Evolutionary conservation across 805 yeast genomes (phyloP).

Genomic region (Soucietia sequanensis): DNA sequence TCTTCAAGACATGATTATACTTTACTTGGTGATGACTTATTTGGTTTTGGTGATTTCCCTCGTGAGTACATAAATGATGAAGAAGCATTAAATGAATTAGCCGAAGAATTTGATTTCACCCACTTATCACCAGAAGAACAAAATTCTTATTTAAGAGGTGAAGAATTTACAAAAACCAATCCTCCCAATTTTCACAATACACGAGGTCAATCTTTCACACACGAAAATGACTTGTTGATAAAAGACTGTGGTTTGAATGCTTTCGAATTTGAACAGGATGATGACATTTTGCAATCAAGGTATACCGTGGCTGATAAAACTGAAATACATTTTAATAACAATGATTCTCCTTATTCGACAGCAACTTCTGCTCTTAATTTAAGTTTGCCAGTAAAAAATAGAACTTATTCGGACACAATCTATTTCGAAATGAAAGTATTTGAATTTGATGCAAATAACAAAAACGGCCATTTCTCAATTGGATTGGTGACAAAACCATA

Average conservation of each 20-base stretch:
- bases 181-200: slow-evolving; percentile 32
- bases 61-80: slow-evolving; percentile 41
- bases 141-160: slow-evolving; percentile 30
- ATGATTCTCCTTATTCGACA: slow-evolving; percentile 39
- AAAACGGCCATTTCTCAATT: slow-evolving; percentile 55
- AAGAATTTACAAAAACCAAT: slow-evolving; percentile 28
- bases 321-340: slow-evolving; percentile 34
- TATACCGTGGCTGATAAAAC: slow-evolving; percentile 40
- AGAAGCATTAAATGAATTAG: slow-evolving; percentile 31
- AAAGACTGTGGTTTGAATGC: slow-evolving; percentile 40
- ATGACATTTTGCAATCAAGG: slow-evolving; percentile 27
- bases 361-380: slow-evolving; percentile 39
- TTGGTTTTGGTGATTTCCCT: slow-evolving; percentile 21
- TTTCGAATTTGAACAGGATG: slow-evolving; percentile 40
- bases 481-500: slow-evolving; percentile 74
- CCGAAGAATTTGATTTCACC: slow-evolving; percentile 36
- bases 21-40: slow-evolving; percentile 7
- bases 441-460: slow-evolving; percentile 24
- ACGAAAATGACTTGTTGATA: slow-evolving; percentile 27
- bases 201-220: slow-evolving; percentile 32
- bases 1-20: slow-evolving; percentile 10
- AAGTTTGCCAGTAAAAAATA: slow-evolving; percentile 35
- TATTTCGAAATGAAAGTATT: slow-evolving; percentile 59
- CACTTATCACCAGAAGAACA: slow-evolving; percentile 42
- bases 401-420: slow-evolving; percentile 40